A percentile compares a stretch with the other conserved stretches of the same genome.
phyloP scores from a whole-genome alignment of 176 grass and related monocot genomes.

The Triticum aestivum region IWGSC_CS_RefSeq_v2.1 NC_057813.1:652052309-652052808 shows the following conservation, averaged over 20 bases:
- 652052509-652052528: conserved; percentile 99
- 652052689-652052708: conserved; percentile 98
- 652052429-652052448: not conserved
- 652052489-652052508: conserved; percentile 38
- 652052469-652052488: conserved; percentile 3
- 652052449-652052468: not conserved
- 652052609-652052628: not conserved
- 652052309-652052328: too few relatives aligned
- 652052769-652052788: conserved; percentile 48
- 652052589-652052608: conserved; percentile 26
- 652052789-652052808: conserved; percentile 33
- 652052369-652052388: too few relatives aligned
- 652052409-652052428: not conserved
- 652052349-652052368: too few relatives aligned
- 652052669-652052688: conserved; percentile 73
- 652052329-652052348: too few relatives aligned
- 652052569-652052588: conserved; percentile 90
- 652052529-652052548: conserved; percentile 99
- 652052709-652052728: conserved; percentile 97
- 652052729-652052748: conserved; percentile 98
- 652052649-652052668: conserved; percentile 67
- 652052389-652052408: not conserved
- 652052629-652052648: conserved; percentile 17
- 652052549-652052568: conserved; percentile 99
- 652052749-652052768: conserved; percentile 95